phyloP scores from a whole-genome alignment of 352 stramenopile genomes.

The Globisporangium takayamanum region DNA sequence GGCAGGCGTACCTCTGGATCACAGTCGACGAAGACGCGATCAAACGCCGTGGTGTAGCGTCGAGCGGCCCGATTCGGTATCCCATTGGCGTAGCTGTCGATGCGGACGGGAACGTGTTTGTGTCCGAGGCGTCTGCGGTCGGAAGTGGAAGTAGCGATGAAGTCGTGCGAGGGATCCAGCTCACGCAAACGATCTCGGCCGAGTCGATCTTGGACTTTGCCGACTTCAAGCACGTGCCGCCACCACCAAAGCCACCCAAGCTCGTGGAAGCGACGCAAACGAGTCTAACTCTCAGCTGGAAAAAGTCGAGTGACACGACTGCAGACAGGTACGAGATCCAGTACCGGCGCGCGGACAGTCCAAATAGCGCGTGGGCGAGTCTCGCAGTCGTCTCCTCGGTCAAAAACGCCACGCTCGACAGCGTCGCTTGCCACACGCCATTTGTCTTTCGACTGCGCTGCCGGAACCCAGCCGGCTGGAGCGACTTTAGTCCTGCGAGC shows the following conservation, averaged over 20 bases:
- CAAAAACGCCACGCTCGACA: conserved; percentile 38
- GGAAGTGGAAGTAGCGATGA: neutral
- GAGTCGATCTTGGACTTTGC: conserved; percentile 56
- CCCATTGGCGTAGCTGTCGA: conserved; percentile 66
- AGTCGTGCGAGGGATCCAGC: conserved; percentile 7
- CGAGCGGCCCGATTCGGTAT: conserved; percentile 45
- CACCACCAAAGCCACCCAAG: conserved; percentile 25
- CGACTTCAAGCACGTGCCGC: conserved; percentile 27
- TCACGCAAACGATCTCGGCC: conserved; percentile 50
- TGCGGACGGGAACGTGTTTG: conserved; percentile 62
- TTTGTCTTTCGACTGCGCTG: conserved; percentile 57
- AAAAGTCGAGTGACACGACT: conserved; percentile 48
- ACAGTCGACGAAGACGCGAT: conserved; percentile 61
- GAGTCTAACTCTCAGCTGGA: conserved; percentile 51
- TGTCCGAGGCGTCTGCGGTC: conserved; percentile 31
- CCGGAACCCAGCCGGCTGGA: conserved; percentile 65
- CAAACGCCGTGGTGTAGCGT: conserved; percentile 33
- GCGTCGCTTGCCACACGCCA: conserved; percentile 39
- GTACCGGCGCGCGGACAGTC: conserved; percentile 41
- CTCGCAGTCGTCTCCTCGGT: conserved; percentile 28
- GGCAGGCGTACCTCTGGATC: conserved; percentile 72
- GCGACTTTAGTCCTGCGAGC: conserved; percentile 47
- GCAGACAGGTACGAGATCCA: conserved; percentile 74
- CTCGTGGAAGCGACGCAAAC: conserved; percentile 47
- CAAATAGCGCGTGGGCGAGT: conserved; percentile 38